Percentiles rank a stretch among this genome's conserved stretches.
phyloP scores from a whole-genome alignment of 129 eudicot species.

The Calendula officinalis region DNA sequence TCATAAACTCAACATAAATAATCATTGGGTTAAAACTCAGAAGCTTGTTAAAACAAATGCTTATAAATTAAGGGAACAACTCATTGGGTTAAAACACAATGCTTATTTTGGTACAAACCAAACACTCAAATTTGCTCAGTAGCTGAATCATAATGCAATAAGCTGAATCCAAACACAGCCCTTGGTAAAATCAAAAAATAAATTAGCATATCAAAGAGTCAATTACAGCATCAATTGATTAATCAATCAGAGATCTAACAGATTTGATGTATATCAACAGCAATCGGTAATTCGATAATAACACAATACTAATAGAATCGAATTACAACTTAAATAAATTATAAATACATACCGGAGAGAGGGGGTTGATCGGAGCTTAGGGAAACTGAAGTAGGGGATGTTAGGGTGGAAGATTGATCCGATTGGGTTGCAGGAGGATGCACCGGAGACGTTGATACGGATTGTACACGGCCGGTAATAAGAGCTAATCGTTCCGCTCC shows the following conservation, averaged over 20 bases:
- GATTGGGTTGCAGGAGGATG: slow-evolving; percentile 15
- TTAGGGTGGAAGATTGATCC: slow-evolving; percentile 21
- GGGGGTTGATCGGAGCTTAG: slow-evolving; percentile 27
- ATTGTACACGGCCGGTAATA: slow-evolving; percentile 69
- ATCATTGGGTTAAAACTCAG: not conserved
- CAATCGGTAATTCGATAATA: not conserved
- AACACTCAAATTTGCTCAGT: too few species aligned
- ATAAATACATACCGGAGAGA: slow-evolving; percentile 9
- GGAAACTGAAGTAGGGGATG: slow-evolving; percentile 26
- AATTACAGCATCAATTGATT: not conserved
- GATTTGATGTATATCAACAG: not conserved
- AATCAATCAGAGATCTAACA: slow-evolving; percentile 12
- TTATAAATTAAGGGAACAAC: too few species aligned
- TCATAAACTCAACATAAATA: slow-evolving; percentile 3
- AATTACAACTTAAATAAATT: not conserved
- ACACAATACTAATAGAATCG: not conserved
- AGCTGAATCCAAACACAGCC: not conserved
- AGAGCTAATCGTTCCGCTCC: slow-evolving; percentile 92
- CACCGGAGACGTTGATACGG: slow-evolving; percentile 32
- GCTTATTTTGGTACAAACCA: too few species aligned
- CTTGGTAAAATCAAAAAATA: not conserved
- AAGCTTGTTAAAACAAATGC: too few species aligned
- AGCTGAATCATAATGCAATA: not conserved
- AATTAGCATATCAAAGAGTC: not conserved
- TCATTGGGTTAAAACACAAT: too few species aligned